phyloP scores from a whole-genome alignment of 345 rosid genomes.

The Salix koriyanagi region DNA sequence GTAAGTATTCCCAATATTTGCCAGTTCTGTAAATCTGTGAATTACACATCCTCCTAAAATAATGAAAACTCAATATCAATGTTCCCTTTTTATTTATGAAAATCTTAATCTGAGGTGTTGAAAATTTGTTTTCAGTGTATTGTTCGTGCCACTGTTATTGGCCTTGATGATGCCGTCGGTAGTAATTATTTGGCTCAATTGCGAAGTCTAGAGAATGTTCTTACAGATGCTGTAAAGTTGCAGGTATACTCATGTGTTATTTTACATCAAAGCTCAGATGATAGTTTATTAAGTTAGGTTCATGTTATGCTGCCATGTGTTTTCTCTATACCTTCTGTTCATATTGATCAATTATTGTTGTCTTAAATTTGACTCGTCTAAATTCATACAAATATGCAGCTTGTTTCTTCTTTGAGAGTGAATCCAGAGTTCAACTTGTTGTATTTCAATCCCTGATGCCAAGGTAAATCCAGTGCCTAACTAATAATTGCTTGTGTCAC shows the following conservation, averaged over 20 bases:
- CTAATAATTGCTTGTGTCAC: neutral
- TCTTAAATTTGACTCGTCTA: conserved; percentile 1
- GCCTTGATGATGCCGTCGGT: conserved; percentile 40
- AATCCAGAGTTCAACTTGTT: conserved; percentile 77
- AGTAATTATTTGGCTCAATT: conserved; percentile 35
- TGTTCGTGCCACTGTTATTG: conserved; percentile 67
- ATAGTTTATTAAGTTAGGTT: neutral
- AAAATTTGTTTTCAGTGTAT: conserved; percentile 53
- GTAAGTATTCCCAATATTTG: neutral
- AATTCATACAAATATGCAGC: conserved; percentile 50
- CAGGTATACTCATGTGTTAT: conserved; percentile 49
- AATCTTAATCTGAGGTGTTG: conserved; percentile 10
- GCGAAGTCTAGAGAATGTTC: conserved; percentile 40
- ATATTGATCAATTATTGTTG: neutral
- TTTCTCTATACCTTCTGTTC: too few species aligned
- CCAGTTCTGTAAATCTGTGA: neutral
- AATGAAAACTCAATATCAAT: neutral
- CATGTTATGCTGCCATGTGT: too few species aligned
- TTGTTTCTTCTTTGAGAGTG: conserved; percentile 74
- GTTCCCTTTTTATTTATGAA: neutral
- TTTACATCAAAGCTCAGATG: neutral
- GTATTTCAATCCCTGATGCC: conserved; percentile 63
- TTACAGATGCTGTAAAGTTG: conserved; percentile 70
- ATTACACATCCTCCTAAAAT: neutral
- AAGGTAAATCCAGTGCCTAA: conserved; percentile 53